Evolutionary conservation across 495 filamentous ascomycete species (phyloP).

Genomic region (Podospora comata): DNA sequence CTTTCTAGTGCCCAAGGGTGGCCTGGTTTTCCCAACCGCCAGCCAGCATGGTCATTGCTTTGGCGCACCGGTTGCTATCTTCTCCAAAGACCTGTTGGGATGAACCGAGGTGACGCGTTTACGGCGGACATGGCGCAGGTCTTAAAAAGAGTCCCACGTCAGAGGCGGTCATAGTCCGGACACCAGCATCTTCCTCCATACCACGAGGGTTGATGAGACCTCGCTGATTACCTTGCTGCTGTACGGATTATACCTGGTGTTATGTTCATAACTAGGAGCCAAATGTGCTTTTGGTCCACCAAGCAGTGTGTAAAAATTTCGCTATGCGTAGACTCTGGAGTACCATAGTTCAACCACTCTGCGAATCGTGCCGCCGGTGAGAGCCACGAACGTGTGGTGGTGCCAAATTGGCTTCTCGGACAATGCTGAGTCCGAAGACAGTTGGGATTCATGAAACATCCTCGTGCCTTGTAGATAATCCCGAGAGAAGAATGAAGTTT

Average conservation of each 20-base stretch:
- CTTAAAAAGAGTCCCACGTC: background rate
- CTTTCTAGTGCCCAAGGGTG: background rate
- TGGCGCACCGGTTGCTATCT: background rate
- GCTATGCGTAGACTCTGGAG: background rate
- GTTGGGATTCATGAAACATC: background rate
- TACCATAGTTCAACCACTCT: background rate
- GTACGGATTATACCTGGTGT: too few relatives aligned
- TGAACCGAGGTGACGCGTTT: constrained; percentile 9
- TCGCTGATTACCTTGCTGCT: too few relatives aligned
- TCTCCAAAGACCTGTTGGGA: background rate
- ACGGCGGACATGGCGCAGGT: background rate
- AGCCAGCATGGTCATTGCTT: background rate
- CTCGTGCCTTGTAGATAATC: too few relatives aligned
- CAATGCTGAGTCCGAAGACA: constrained; percentile 13
- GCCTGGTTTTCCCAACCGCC: too few relatives aligned
- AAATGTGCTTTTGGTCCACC: background rate
- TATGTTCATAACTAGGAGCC: background rate
- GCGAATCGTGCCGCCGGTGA: background rate
- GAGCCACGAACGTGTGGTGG: background rate
- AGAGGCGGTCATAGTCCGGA: background rate
- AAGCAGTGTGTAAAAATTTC: background rate
- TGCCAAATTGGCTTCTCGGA: background rate
- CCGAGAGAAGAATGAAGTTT: too few relatives aligned
- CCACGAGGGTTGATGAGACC: background rate
- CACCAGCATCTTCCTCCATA: background rate